These are phyloP conservation scores for Phytophthora chlamydospora DNA, from an alignment of 352 stramenopile genomes.

Conservation along the genomic window DNA sequence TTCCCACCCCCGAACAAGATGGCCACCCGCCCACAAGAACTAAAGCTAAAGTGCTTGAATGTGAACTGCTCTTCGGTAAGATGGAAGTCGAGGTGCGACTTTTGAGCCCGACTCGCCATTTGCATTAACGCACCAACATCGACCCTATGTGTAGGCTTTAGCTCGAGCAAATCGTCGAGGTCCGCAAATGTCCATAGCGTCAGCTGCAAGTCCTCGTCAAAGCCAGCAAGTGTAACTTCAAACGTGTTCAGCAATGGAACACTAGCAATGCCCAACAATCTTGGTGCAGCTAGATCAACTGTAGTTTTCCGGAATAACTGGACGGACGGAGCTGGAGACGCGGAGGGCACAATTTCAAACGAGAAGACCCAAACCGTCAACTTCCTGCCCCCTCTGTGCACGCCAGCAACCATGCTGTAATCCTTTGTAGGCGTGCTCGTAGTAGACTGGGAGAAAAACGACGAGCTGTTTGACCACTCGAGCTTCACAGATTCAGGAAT, in stretches of 20 bases:
- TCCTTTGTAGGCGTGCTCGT: conserved; percentile 50
- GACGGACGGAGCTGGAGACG: conserved; percentile 20
- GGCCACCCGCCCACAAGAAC: conserved; percentile 59
- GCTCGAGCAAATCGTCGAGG: conserved; percentile 49
- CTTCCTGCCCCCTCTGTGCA: conserved; percentile 41
- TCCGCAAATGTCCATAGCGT: conserved; percentile 68
- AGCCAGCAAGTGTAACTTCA: conserved; percentile 51
- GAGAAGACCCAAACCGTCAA: conserved; percentile 72
- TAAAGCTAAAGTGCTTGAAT: conserved; percentile 64
- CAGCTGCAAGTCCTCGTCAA: conserved; percentile 46
- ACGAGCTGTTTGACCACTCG: conserved; percentile 53
- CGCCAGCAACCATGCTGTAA: conserved; percentile 62
- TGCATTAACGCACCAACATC: conserved; percentile 46
- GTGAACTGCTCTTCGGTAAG: conserved; percentile 35
- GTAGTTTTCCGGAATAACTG: conserved; percentile 54
- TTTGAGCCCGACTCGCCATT: conserved; percentile 21
- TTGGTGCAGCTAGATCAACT: conserved; percentile 38
- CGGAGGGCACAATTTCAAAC: conserved; percentile 27
- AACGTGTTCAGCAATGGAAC: conserved; percentile 57
- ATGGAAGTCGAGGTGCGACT: conserved; percentile 48
- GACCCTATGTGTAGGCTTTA: conserved; percentile 48
- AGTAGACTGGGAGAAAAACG: conserved; percentile 35
- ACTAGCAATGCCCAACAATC: conserved; percentile 42
- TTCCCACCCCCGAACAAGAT: conserved; percentile 49
- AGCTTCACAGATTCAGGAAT: conserved; percentile 61